phyloP scores from a whole-genome alignment of 768 basidiomycete species.

The Russula sp. region DNA sequence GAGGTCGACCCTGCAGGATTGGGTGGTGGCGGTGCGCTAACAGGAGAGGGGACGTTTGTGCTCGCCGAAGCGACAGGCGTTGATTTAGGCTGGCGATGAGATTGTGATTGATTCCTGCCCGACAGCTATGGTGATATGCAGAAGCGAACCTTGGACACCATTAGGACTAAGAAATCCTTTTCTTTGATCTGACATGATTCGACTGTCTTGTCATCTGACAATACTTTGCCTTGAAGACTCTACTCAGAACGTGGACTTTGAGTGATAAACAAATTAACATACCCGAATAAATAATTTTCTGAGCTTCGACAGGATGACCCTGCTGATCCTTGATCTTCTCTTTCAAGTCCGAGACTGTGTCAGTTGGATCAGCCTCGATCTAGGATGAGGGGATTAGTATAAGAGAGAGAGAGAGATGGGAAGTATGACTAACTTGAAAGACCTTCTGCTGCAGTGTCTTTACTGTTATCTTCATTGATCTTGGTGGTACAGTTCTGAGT shows the following conservation, averaged over 20 bases:
- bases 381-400: conserved; percentile 27
- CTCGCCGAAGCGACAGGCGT: conserved; percentile 34
- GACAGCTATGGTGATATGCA: background rate
- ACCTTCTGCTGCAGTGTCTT: conserved; percentile 95
- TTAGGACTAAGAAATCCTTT: conserved; percentile 98
- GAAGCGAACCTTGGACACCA: conserved; percentile 87
- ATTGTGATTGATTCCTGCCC: background rate
- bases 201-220: conserved; percentile 82
- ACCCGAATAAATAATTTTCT: conserved; percentile 98
- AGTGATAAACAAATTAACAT: conserved; percentile 23
- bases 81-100: conserved; percentile 47
- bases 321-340: conserved; percentile 73
- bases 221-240: conserved; percentile 69
- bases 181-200: conserved; percentile 91
- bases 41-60: conserved; percentile 30
- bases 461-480: conserved; percentile 83
- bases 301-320: conserved; percentile 62
- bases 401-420: background rate
- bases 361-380: conserved; percentile 71
- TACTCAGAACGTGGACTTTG: conserved; percentile 12
- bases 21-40: conserved; percentile 27
- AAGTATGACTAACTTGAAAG: conserved; percentile 52
- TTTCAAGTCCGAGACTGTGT: conserved; percentile 78
- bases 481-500: background rate
- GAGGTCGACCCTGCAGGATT: conserved; percentile 29